phyloP scores from a whole-genome alignment of 371 early-diverging fungal genomes.

The Rhizopus microsporus region DNA sequence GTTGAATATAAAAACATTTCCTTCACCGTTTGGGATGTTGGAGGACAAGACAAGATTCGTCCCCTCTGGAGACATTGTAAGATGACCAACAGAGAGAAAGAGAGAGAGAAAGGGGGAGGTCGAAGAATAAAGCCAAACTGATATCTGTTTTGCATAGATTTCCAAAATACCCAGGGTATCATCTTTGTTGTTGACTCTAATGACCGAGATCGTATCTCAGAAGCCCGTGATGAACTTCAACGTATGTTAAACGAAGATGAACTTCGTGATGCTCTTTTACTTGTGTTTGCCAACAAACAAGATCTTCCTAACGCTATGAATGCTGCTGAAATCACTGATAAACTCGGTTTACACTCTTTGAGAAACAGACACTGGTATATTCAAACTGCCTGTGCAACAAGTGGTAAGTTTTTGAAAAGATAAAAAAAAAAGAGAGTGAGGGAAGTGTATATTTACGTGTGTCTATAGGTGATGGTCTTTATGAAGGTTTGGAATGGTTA shows the following conservation, averaged over 20 bases:
- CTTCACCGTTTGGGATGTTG: constrained; percentile 96
- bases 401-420: constrained; percentile 54
- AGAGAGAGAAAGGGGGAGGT: not conserved
- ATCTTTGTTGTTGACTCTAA: constrained; percentile 96
- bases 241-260: constrained; percentile 94
- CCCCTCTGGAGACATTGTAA: constrained; percentile 59
- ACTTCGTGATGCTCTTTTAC: constrained; percentile 83
- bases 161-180: constrained; percentile 96
- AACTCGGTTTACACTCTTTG: constrained; percentile 82
- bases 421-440: not conserved
- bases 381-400: constrained; percentile 91
- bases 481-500: constrained; percentile 90
- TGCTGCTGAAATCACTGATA: constrained; percentile 92
- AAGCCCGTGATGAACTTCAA: constrained; percentile 86
- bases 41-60: constrained; percentile 72
- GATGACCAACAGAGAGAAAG: constrained; percentile 9
- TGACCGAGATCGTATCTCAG: constrained; percentile 90
- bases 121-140: not conserved
- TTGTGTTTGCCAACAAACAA: constrained; percentile 97
- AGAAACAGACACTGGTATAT: constrained; percentile 92
- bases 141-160: constrained; percentile 66
- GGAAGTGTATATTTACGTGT: not conserved
- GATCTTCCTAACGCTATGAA: constrained; percentile 95
- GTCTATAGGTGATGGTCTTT: constrained; percentile 83
- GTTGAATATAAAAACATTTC: constrained; percentile 97